Evolutionary conservation across 768 basidiomycete species (phyloP), one percentile per base, ranked within the genome.

Genomic region (Lactarius hengduanensis): DNA sequence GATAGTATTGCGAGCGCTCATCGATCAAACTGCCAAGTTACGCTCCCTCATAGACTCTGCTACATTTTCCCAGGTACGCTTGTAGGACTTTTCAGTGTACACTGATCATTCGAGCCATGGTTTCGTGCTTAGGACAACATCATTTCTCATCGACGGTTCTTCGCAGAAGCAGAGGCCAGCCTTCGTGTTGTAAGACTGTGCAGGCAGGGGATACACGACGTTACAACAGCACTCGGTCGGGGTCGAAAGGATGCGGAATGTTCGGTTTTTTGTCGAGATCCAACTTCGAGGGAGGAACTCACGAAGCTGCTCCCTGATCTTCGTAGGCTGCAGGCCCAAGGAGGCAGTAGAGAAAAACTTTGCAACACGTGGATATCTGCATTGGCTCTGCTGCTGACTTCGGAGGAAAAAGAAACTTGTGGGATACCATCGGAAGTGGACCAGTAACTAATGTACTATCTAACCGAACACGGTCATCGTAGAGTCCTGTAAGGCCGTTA

Each of bases 31-130:
- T 15, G 61, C 16, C 10, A 53, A 40, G 36, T 53, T 62, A 18
- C 62, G 30, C 47, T 62, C 54, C 34, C 26, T 56, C 54, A 56
- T 62, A 38, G 62, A 62, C 62, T 22, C 62, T 40, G 62, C 34
- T 22, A 50, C 47, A 6, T 62, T 62, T 28, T 58, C 57, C 41
- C 20, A 38, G 38, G 57, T 58, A 58, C 57, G 36, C 16, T 28
- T 26, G 36, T 40, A 4, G 30, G 22, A 6, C 13, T 26, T 53
- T 15, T 26, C 6, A 13, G 6, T 53, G 22, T 53, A 28, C 13
- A 28, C 50, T 26, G 13, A 53, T 53, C 22, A 26, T 26, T 53
- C 22, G 50, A 57, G 32, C 34, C 13, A 36, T 9, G n/a, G 30
- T 36, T 34, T 38, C 38, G 34, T 8, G 13, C 11, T 34, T 36